Evolutionary conservation across 1,139 yeast genomes (phyloP).

Genomic region (Debaryomyces sp.): DNA sequence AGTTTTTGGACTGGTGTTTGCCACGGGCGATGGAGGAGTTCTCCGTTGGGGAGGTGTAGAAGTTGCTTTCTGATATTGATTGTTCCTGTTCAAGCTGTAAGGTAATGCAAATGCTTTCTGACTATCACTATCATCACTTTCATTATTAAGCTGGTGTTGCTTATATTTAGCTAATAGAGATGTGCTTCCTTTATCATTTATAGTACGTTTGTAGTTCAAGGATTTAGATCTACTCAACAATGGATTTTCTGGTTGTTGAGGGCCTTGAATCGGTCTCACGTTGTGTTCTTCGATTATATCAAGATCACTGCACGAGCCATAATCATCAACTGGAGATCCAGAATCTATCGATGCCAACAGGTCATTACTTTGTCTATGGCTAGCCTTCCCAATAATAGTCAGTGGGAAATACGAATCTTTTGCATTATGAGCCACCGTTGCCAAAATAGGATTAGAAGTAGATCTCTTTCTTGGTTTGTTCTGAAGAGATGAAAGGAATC

Average conservation of each 20-base stretch:
- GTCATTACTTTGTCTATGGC: constrained; percentile 10
- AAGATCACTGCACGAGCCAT: constrained; percentile 24
- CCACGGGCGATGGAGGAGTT: constrained; percentile 11
- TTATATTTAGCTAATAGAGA: constrained; percentile 31
- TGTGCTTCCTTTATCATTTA: constrained; percentile 11
- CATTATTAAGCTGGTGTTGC: constrained; percentile 18
- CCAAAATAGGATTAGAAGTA: constrained; percentile 21
- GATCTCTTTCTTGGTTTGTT: constrained; percentile 13
- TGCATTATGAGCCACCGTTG: constrained; percentile 19
- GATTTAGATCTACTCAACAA: constrained; percentile 32
- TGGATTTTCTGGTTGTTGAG: constrained; percentile 14
- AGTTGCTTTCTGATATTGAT: constrained; percentile 3
- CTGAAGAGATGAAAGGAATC: constrained; percentile 16
- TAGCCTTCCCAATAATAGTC: constrained; percentile 18
- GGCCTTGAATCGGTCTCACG: constrained; percentile 15
- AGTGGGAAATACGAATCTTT: constrained; percentile 38
- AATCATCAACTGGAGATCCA: constrained; percentile 12
- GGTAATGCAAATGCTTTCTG: constrained; percentile 27
- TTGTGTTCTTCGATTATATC: constrained; percentile 27
- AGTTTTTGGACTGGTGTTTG: constrained; percentile 3
- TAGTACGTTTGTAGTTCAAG: constrained; percentile 27
- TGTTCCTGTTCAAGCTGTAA: constrained; percentile 15
- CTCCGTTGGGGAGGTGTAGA: constrained; percentile 12
- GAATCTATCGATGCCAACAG: constrained; percentile 22
- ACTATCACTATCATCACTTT: constrained; percentile 13